Percentiles rank a stretch among this genome's conserved stretches.
Evolutionary conservation across 2,329 filamentous ascomycete species (phyloP).

Genomic region (Anisogramma anomala): DNA sequence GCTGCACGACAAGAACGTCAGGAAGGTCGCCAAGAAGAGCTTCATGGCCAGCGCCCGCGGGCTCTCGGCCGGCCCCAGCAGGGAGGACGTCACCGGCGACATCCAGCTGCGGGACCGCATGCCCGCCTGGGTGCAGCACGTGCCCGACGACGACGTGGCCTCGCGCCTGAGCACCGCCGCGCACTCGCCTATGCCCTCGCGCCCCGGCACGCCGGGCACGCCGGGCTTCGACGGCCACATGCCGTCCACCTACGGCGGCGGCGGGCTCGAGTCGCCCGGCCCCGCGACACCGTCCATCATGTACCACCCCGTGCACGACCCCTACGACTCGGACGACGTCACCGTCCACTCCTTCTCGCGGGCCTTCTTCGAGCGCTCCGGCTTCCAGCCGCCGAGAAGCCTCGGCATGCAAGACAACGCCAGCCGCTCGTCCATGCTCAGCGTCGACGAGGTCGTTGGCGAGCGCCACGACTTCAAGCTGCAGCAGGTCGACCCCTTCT

Average conservation of each 20-base stretch:
- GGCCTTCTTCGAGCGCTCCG: slow-evolving; percentile 9
- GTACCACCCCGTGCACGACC: slow-evolving; percentile 1
- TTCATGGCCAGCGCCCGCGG: slow-evolving; percentile 16
- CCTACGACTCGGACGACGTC: slow-evolving; percentile 6
- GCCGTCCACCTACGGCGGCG: slow-evolving; percentile 2
- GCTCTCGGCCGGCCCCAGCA: slow-evolving; percentile 11
- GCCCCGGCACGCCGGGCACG: slow-evolving; percentile 15
- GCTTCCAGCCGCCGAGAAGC: slow-evolving; percentile 8
- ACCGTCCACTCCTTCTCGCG: slow-evolving; percentile 14
- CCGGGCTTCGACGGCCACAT: slow-evolving; percentile 4
- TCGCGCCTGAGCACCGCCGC: slow-evolving; percentile 13
- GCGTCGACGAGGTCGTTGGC: slow-evolving; percentile 45
- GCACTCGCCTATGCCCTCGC: slow-evolving; percentile 15
- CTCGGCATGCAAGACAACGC: slow-evolving; percentile 19
- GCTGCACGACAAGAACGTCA: slow-evolving; percentile 22
- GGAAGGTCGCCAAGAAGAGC: slow-evolving; percentile 16
- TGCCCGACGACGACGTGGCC: slow-evolving; percentile 6
- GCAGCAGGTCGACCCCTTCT: slow-evolving; percentile 56
- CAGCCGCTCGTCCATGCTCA: slow-evolving; percentile 35
- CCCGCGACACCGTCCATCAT: neutral
- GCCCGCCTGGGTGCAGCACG: slow-evolving; percentile 8
- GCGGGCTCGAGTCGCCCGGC: slow-evolving; percentile 9
- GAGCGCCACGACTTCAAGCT: slow-evolving; percentile 51
- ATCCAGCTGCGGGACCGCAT: slow-evolving; percentile 11
- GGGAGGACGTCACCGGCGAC: slow-evolving; percentile 6